These are phyloP conservation scores for Populus simonii DNA, from an alignment of 345 rosid species.

Conservation along the genomic window DNA sequence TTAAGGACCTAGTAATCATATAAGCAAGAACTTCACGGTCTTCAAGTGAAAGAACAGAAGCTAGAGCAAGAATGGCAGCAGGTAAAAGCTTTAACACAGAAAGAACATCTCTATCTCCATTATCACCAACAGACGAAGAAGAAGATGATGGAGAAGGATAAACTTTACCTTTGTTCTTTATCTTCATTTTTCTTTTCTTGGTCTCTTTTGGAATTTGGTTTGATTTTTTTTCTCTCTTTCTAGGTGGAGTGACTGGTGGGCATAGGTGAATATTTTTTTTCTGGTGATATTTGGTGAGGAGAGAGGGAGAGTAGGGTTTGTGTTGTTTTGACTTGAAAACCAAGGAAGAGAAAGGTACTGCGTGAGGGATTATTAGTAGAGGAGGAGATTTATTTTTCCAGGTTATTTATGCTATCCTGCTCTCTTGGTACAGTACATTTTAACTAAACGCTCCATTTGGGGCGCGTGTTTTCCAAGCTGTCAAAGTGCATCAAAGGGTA, in stretches of 20 bases:
- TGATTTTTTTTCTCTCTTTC: not conserved
- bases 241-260: not conserved
- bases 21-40: constrained; percentile 92
- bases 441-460: not conserved
- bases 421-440: not conserved
- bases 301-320: not conserved
- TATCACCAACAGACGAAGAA: not conserved
- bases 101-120: constrained; percentile 24
- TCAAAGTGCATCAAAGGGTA: not conserved
- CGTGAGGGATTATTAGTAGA: not conserved
- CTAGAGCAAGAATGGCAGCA: constrained; percentile 60
- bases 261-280: not conserved
- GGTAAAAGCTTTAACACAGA: constrained; percentile 69
- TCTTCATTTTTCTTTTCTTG: constrained; percentile 43
- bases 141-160: constrained; percentile 58
- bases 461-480: constrained; percentile 3
- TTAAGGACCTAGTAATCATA: constrained; percentile 62
- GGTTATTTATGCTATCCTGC: not conserved
- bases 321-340: constrained; percentile 9
- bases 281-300: not conserved
- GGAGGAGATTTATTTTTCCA: not conserved
- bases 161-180: constrained; percentile 85
- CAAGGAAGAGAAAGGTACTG: not conserved
- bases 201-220: not conserved
- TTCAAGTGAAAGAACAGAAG: constrained; percentile 56